A percentile compares a stretch with the other conserved stretches of the same genome.
These are phyloP conservation scores for Gastrolobium villosum DNA, from an alignment of 306 rosid species.

Conservation along the genomic window DNA sequence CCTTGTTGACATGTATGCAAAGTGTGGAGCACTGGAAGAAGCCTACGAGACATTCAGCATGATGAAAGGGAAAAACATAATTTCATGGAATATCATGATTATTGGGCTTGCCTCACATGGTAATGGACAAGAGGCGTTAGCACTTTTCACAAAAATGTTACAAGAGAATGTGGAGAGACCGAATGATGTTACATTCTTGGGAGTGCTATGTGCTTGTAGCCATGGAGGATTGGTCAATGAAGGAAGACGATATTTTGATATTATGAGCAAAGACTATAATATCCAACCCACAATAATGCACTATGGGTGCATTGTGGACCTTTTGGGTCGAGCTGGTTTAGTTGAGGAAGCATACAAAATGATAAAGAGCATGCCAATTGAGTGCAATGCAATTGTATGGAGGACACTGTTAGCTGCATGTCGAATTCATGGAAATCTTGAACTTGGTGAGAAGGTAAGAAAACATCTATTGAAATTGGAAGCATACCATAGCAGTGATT, in stretches of 20 bases:
- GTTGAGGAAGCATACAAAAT: slow-evolving; percentile 70
- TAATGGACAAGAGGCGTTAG: slow-evolving; percentile 59
- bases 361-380: slow-evolving; percentile 66
- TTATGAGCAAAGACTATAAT: slow-evolving; percentile 58
- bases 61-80: slow-evolving; percentile 60
- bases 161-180: slow-evolving; percentile 61
- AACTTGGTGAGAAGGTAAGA: slow-evolving; percentile 74
- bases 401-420: slow-evolving; percentile 80
- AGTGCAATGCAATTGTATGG: slow-evolving; percentile 80
- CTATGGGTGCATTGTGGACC: slow-evolving; percentile 87
- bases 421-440: slow-evolving; percentile 63
- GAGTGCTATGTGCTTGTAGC: slow-evolving; percentile 79
- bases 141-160: slow-evolving; percentile 61
- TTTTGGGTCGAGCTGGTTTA: slow-evolving; percentile 79
- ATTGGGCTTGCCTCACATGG: slow-evolving; percentile 80
- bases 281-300: slow-evolving; percentile 77
- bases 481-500: slow-evolving; percentile 78
- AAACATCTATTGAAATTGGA: slow-evolving; percentile 66
- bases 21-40: slow-evolving; percentile 84
- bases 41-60: slow-evolving; percentile 55
- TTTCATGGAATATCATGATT: slow-evolving; percentile 90
- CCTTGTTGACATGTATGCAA: slow-evolving; percentile 77
- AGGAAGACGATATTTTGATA: slow-evolving; percentile 62
- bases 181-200: slow-evolving; percentile 74
- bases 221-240: slow-evolving; percentile 74